phyloP scores from a whole-genome alignment of 1,284 basidiomycete species.

The Ganoderma sinense region DNA sequence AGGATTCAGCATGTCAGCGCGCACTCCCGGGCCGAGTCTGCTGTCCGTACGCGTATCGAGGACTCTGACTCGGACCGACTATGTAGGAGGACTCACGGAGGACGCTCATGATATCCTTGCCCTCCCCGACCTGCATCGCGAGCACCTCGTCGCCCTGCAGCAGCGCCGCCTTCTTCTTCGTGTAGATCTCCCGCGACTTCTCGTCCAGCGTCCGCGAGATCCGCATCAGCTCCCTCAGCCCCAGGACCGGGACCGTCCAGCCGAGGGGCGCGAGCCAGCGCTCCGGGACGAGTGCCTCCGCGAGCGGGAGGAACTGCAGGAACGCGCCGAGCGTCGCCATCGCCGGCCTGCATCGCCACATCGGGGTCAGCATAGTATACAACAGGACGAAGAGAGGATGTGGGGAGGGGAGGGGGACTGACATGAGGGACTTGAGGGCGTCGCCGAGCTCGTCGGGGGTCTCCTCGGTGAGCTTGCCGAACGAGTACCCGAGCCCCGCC shows the following conservation, averaged over 20 bases:
- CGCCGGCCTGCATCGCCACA: slow-evolving; percentile 1
- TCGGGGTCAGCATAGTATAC: no score
- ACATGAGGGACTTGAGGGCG: slow-evolving; percentile 35
- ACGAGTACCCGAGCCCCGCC: slow-evolving; percentile 40
- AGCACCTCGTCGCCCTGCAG: slow-evolving; percentile 43
- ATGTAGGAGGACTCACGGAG: slow-evolving; percentile 40
- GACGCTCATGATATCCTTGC: slow-evolving; percentile 54
- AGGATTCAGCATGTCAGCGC: no score
- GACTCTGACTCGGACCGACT: no score
- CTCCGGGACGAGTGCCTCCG: background rate
- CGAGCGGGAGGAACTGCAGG: slow-evolving; percentile 7
- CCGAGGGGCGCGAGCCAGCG: background rate
- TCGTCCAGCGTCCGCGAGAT: slow-evolving; percentile 45
- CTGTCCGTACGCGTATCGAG: no score
- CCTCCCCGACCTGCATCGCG: slow-evolving; percentile 41
- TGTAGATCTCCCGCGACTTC: slow-evolving; percentile 45
- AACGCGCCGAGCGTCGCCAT: background rate
- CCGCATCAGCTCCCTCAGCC: slow-evolving; percentile 40
- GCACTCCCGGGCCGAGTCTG: no score
- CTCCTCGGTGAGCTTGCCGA: slow-evolving; percentile 33
- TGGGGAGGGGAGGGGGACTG: background rate
- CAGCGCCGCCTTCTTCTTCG: slow-evolving; percentile 46
- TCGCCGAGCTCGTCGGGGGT: slow-evolving; percentile 29
- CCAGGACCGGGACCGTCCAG: slow-evolving; percentile 41
- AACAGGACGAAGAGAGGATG: background rate